Conservation (phyloP, 2,329 filamentous ascomycete genomes). For the Penicillium nordicum region DNA sequence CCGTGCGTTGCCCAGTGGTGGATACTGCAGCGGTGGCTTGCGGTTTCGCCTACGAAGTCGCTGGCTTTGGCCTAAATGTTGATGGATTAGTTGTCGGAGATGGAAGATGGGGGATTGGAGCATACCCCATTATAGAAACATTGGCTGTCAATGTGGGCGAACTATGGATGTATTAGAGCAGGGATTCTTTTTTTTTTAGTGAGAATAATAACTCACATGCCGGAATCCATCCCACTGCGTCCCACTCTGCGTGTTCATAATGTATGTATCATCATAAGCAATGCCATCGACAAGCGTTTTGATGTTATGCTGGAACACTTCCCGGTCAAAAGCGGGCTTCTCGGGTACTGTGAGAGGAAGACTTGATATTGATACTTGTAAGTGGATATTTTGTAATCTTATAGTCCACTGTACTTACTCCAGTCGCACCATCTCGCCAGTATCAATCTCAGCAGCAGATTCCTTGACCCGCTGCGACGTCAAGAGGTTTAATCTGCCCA, state of each 20-base stretch:
- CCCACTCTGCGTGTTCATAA: constrained; percentile 49
- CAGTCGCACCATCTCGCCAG: constrained; percentile 55
- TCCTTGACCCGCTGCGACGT: constrained; percentile 54
- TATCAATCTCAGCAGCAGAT: constrained; percentile 52
- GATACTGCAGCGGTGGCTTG: constrained; percentile 42
- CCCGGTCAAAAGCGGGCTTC: constrained; percentile 52
- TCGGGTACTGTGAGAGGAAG: constrained; percentile 53
- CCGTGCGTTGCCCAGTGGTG: constrained; percentile 44
- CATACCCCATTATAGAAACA: constrained; percentile 43
- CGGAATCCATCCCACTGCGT: constrained; percentile 53
- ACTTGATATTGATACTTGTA: constrained; percentile 24
- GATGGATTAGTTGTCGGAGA: not conserved
- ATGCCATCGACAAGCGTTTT: constrained; percentile 39
- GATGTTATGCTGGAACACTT: constrained; percentile 55
- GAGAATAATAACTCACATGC: constrained; percentile 35
- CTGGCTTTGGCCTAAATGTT: constrained; percentile 29
- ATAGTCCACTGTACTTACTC: constrained; percentile 40
- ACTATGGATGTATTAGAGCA: constrained; percentile 22
- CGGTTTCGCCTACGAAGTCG: constrained; percentile 33
- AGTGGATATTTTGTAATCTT: not conserved
- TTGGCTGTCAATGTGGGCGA: constrained; percentile 37
- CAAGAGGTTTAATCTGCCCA: constrained; percentile 53
- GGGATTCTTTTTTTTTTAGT: not conserved
- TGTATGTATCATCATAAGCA: constrained; percentile 46
- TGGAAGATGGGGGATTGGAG: not conserved